Base-by-base conservation (phyloP, 192 early-diverging fungal species). In the Linnemannia hyalina region DNA sequence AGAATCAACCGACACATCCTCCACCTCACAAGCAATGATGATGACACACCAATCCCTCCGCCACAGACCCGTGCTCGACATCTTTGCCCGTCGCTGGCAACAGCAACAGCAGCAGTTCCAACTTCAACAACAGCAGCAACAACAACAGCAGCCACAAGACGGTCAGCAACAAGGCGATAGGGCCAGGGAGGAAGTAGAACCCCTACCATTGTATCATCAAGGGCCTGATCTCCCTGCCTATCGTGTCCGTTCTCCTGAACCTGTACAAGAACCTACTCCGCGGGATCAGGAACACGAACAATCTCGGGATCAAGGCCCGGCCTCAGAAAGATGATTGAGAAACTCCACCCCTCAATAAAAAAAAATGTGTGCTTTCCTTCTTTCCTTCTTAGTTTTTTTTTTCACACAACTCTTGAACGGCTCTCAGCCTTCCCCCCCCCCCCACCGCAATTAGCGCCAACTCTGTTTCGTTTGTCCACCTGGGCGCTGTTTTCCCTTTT, bases 121-220 rank as follows among this genome's bases (percentile, higher is more conserved):
- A 52, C 49, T 20, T 6, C 49, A 52, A 16, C 49, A 35, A 35
- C 35, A 49, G 16, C 11, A 52, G 20, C 49, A 52, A 4, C 49
- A 52, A 18, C 49, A 20, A 6, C 49, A 52, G 18, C 49, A 22
- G 49, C 16, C 5, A 22, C 49, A 52, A 52, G 49, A 16, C 5
- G 49, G 49, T 40, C 38, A 52, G 8, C 47, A 52, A 10, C 23
- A 60, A 29, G 55, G 10, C 1, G 4, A 7, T 2, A 11, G 11
- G 18, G 55, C 7, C 6, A 41, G 38, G 68, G 78, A 80, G 6
- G 72, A 80, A 18, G 7, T 36, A 41, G 78, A 80, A 18, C 78
- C 78, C 32, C 71, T 42, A 35, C 78, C 78, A 23, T n/a, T 80
- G 15, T 80, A 80, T 60, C 70, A 80, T 73, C 78, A 74, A 49